A percentile compares a stretch with the other conserved stretches of the same genome.
These are phyloP conservation scores for Epichloe sylvatica DNA, from an alignment of 2,329 filamentous ascomycete species.

Conservation along the genomic window DNA sequence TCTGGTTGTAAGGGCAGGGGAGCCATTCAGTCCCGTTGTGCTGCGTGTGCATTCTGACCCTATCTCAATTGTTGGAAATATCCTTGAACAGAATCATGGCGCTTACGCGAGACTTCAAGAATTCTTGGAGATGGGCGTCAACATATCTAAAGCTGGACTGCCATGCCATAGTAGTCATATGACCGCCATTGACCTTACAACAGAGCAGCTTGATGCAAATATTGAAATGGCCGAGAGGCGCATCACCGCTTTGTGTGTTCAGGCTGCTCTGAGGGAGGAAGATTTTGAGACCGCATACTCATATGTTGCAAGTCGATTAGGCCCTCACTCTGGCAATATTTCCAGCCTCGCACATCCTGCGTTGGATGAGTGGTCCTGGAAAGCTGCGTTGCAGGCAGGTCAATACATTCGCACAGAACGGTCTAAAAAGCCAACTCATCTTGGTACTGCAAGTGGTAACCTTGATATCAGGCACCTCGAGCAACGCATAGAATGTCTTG, in stretches of 20 bases:
- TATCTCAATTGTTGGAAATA: slow-evolving; percentile 54
- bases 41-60: slow-evolving; percentile 67
- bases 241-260: slow-evolving; percentile 67
- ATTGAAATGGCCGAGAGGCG: slow-evolving; percentile 42
- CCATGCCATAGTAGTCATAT: slow-evolving; percentile 7
- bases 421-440: slow-evolving; percentile 42
- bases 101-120: slow-evolving; percentile 65
- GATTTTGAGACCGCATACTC: slow-evolving; percentile 81
- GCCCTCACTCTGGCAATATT: slow-evolving; percentile 12
- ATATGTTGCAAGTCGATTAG: slow-evolving; percentile 60
- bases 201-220: slow-evolving; percentile 9
- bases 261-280: slow-evolving; percentile 60
- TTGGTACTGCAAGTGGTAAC: slow-evolving; percentile 46
- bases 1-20: slow-evolving; percentile 63
- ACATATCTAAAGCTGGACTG: slow-evolving; percentile 50
- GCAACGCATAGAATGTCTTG: slow-evolving; percentile 68
- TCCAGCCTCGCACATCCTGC: background rate
- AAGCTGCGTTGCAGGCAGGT: slow-evolving; percentile 63
- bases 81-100: slow-evolving; percentile 61
- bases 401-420: slow-evolving; percentile 48
- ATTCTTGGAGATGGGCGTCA: slow-evolving; percentile 52
- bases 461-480: slow-evolving; percentile 57
- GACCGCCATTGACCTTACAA: background rate
- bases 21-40: slow-evolving; percentile 65
- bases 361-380: slow-evolving; percentile 60